phyloP scores from a whole-genome alignment of 1,284 basidiomycete genomes.

The Heterobasidion annosum region DNA sequence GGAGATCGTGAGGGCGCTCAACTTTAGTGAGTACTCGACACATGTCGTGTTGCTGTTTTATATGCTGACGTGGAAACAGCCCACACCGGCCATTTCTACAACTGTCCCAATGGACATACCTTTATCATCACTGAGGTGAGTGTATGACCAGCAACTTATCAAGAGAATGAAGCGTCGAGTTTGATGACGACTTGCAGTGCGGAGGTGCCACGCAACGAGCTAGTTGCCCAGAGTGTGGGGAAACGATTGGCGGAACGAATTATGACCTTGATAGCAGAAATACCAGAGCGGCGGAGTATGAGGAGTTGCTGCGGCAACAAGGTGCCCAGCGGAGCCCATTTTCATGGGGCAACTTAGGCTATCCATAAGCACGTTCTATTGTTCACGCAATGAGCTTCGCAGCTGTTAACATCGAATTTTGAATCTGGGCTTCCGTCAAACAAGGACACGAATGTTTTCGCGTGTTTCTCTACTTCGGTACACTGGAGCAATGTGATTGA shows the following conservation, averaged over 20 bases:
- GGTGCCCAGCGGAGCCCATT: slow-evolving; percentile 2
- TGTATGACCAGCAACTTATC: background rate
- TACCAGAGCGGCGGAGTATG: slow-evolving; percentile 32
- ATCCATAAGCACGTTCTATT: no score
- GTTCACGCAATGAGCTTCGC: no score
- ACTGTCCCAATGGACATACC: slow-evolving; percentile 17
- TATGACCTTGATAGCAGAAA: slow-evolving; percentile 34
- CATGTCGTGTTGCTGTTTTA: background rate
- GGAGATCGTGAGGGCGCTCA: background rate
- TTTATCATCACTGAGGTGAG: slow-evolving; percentile 18
- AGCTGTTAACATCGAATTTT: no score
- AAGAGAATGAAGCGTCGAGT: background rate
- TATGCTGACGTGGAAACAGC: background rate
- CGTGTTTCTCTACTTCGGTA: no score
- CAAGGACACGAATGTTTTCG: no score
- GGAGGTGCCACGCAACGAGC: slow-evolving; percentile 39
- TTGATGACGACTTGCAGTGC: slow-evolving; percentile 28
- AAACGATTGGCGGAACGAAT: slow-evolving; percentile 34
- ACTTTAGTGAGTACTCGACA: background rate
- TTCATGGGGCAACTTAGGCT: background rate
- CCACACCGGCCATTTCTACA: slow-evolving; percentile 14
- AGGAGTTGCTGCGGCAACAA: slow-evolving; percentile 13
- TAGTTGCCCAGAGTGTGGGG: slow-evolving; percentile 45
- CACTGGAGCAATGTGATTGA: no score
- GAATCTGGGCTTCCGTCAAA: no score